These are phyloP conservation scores for Podaxis sp. DNA, from an alignment of 768 basidiomycete genomes.

Conservation along the genomic window DNA sequence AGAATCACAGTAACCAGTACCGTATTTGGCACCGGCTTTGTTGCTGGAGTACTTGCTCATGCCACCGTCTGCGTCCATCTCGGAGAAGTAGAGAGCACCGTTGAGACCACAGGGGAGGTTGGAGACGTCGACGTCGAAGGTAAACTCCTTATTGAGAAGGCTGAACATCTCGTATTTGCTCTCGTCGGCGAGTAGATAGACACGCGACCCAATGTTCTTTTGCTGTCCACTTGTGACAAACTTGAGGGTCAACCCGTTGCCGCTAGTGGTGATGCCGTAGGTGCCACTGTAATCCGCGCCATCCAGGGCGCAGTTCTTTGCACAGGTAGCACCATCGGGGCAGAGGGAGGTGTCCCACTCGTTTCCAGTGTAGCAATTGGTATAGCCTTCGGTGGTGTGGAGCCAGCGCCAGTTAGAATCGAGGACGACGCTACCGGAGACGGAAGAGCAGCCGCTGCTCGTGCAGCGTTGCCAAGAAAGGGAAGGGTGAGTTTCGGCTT, in stretches of 20 bases:
- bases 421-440: constrained; percentile 32
- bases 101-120: constrained; percentile 22
- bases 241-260: constrained; percentile 36
- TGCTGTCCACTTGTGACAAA: constrained; percentile 30
- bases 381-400: constrained; percentile 26
- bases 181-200: constrained; percentile 22
- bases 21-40: constrained; percentile 25
- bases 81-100: constrained; percentile 22
- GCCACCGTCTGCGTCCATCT: constrained; percentile 24
- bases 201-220: constrained; percentile 23
- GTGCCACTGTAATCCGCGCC: constrained; percentile 34
- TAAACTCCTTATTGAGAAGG: constrained; percentile 23
- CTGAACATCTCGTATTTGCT: constrained; percentile 22
- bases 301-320: constrained; percentile 29
- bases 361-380: constrained; percentile 33
- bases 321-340: constrained; percentile 39
- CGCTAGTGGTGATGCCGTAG: constrained; percentile 32
- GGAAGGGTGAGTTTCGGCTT: constrained; percentile 42
- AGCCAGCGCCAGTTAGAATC: constrained; percentile 48
- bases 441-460: constrained; percentile 30
- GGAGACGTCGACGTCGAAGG: constrained; percentile 24
- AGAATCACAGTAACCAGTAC: constrained; percentile 26
- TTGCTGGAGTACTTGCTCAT: constrained; percentile 19
- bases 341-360: constrained; percentile 34
- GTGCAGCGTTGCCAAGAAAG: constrained; percentile 40